Conservation (phyloP, 2,329 filamentous ascomycete genomes). For the Aspergillus felis region DNA sequence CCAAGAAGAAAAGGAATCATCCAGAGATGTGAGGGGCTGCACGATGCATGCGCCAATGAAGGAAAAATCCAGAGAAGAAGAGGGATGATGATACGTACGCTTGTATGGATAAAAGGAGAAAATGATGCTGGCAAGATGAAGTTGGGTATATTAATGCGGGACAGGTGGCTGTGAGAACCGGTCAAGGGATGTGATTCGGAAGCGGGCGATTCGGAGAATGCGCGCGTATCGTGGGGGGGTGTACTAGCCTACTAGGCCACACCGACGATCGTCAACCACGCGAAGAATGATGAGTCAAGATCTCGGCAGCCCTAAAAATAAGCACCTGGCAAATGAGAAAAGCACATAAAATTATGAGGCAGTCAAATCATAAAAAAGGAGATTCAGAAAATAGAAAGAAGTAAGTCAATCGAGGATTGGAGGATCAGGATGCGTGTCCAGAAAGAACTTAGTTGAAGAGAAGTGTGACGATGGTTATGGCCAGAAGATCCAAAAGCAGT, state of each 20-base stretch:
- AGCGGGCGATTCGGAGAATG: conserved; percentile 16
- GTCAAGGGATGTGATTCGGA: conserved; percentile 9
- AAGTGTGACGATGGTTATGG: not conserved
- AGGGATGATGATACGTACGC: not conserved
- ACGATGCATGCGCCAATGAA: not conserved
- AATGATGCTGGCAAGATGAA: not conserved
- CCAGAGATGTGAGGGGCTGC: not conserved
- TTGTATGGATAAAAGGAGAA: not conserved
- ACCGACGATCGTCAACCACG: conserved; percentile 10
- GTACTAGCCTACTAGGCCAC: conserved; percentile 6
- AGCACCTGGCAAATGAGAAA: not conserved
- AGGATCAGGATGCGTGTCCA: conserved; percentile 15
- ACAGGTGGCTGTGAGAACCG: not conserved
- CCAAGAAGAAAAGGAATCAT: not conserved
- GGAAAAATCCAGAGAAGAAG: not conserved
- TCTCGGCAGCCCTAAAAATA: conserved; percentile 13
- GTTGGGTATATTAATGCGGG: not conserved
- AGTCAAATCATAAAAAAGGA: not conserved
- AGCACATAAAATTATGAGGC: not conserved
- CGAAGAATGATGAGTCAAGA: conserved; percentile 12
- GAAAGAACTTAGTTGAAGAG: conserved; percentile 9
- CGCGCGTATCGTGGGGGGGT: conserved; percentile 18
- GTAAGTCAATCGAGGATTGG: not conserved
- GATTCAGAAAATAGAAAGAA: conserved; percentile 2
- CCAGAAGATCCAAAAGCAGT: not conserved